Base-by-base conservation (phyloP, 176 grass and related monocot species). In the Carex scoparia region DNA sequence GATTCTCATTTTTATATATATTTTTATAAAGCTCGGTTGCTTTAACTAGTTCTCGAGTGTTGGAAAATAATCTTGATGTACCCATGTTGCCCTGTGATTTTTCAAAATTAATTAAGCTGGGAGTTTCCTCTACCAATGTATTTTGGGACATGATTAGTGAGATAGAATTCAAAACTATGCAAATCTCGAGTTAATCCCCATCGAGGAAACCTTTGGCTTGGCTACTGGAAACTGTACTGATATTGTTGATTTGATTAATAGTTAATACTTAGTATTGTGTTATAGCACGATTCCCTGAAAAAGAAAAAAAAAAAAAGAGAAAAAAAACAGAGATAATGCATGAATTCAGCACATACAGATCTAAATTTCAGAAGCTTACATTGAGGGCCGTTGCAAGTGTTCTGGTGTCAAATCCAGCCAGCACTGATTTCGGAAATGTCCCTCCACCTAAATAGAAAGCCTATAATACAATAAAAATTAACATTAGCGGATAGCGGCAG, bases 391-490 rank as follows among this genome's bases (percentile, higher is more conserved):
- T 78, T 1, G 79, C 59, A 2, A 98, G 93, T 37, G 91, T 95
- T 65, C 32, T 81, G 0, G 71, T 83, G 28, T 90, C 85, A 33
- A 98, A 98, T 33, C 93, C 91, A 11, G 88, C 81, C 1, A 95
- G 79, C 13, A 94, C 88, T 0, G 96, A 94, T 13, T 33, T 60
- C 0, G 90, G 85, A 70, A 65, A 46, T 18, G 37, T 76, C 32
- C 76, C 87, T 57, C 93, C 96, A 2, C 91, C 93, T 38, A 98
- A 87, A 68, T 85, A 91, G 89, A 95, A 98, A n/a, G 96, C 70
- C 96, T 95, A 67, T 69, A 86, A 66, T 79, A 83, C 44, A 56
- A 64, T 18, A 65, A 18, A 63, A 5, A 42, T 69, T 69, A 38
- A 27, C 76, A 58, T 71, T 7, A 31, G 2, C 2, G 33, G 1